Evolutionary conservation across 2,329 filamentous ascomycete species (phyloP).

Genomic region (Fusarium clavum): DNA sequence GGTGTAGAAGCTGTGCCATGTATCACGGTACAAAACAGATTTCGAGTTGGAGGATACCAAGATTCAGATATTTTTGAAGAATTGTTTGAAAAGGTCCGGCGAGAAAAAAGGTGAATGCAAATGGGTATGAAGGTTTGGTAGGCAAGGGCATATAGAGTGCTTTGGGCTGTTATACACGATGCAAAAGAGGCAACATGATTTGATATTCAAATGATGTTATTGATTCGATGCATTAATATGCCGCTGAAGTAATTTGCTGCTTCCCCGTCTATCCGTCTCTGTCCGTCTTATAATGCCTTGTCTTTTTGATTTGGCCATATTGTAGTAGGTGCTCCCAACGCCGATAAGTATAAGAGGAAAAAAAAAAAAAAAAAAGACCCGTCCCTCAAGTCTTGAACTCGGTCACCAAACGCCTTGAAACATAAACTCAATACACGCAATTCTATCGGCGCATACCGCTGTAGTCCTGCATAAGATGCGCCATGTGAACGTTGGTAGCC

Average conservation of each 20-base stretch:
- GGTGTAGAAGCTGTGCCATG: slow-evolving; percentile 76
- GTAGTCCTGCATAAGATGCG: slow-evolving; percentile 81
- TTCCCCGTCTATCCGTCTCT: slow-evolving; percentile 22
- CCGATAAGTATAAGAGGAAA: neutral
- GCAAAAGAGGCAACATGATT: neutral
- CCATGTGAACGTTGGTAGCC: slow-evolving; percentile 90
- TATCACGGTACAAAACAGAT: slow-evolving; percentile 76
- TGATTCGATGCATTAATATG: slow-evolving; percentile 23
- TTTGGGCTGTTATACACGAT: neutral
- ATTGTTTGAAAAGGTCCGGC: slow-evolving; percentile 70
- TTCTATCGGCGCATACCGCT: slow-evolving; percentile 59
- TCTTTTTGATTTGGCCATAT: slow-evolving; percentile 26
- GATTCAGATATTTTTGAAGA: slow-evolving; percentile 72
- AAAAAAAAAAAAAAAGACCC: slow-evolving; percentile 8
- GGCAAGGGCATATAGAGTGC: neutral
- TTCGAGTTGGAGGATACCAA: slow-evolving; percentile 78
- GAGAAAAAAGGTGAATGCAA: slow-evolving; percentile 16
- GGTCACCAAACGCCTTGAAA: slow-evolving; percentile 29
- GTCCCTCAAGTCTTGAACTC: slow-evolving; percentile 7
- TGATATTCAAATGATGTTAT: slow-evolving; percentile 14
- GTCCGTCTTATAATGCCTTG: slow-evolving; percentile 6
- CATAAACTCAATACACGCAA: slow-evolving; percentile 1
- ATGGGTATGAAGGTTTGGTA: neutral
- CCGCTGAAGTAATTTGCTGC: slow-evolving; percentile 20
- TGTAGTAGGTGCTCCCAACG: slow-evolving; percentile 21